These are phyloP conservation scores for Calendula officinalis DNA, from an alignment of 129 eudicot genomes.

Conservation along the genomic window DNA sequence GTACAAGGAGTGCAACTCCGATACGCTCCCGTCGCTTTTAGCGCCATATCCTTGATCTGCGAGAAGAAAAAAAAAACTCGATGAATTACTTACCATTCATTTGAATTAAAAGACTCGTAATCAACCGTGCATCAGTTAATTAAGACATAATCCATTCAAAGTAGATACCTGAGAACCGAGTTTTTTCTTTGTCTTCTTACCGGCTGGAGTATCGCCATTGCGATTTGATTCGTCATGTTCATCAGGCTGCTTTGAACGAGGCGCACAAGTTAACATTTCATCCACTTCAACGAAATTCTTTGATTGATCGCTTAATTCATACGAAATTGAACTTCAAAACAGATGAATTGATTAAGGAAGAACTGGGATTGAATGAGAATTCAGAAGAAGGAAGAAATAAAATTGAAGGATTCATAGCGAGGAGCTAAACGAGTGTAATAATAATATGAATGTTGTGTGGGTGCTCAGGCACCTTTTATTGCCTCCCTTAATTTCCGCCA, in stretches of 20 bases:
- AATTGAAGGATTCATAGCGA: slow-evolving; percentile 8
- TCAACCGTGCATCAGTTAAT: background rate
- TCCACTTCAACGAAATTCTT: background rate
- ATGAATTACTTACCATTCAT: slow-evolving; percentile 1
- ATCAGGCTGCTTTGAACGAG: slow-evolving; percentile 35
- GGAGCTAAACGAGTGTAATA: background rate
- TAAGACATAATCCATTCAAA: background rate
- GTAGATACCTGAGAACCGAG: slow-evolving; percentile 46
- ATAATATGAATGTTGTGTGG: slow-evolving; percentile 27
- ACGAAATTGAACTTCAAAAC: background rate
- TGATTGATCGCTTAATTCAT: background rate
- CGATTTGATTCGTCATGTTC: slow-evolving; percentile 27
- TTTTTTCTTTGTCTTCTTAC: slow-evolving; percentile 38
- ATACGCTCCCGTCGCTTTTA: slow-evolving; percentile 82
- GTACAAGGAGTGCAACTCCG: slow-evolving; percentile 67
- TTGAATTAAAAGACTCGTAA: background rate
- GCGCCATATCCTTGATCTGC: slow-evolving; percentile 85
- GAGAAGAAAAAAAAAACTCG: background rate
- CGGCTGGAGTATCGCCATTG: slow-evolving; percentile 27
- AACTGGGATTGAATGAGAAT: background rate
- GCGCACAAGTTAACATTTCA: slow-evolving; percentile 39
- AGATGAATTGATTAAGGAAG: background rate
- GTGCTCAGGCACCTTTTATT: slow-evolving; percentile 37
- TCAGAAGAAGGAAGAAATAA: background rate
- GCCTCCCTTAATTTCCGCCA: slow-evolving; percentile 39